Base-by-base conservation (phyloP, 2,329 filamentous ascomycete genomes). In the Elsinoe batatas region DNA sequence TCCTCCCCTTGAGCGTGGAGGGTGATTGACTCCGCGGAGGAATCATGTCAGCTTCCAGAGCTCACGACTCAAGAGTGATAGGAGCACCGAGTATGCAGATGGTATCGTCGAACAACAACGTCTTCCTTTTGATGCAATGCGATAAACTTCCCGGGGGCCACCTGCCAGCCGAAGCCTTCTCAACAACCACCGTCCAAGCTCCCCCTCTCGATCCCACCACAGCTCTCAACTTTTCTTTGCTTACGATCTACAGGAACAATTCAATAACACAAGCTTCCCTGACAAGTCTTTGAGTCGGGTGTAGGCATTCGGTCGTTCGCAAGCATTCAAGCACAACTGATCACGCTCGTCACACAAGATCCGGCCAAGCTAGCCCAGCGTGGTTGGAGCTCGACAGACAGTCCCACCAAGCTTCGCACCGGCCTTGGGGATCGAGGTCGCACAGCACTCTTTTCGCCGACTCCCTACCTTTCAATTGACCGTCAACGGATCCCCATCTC, bases 171-270 rank as follows among this genome's bases (percentile, higher is more conserved):
- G 18, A 35, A 36, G 47, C 32, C 47, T 51, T 38, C 33, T 51
- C 47, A 51, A 51, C 47, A 51, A 51, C 47, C 47, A 51, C 30
- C 17, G 47, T 33, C 47, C 47, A 17, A 51, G 47, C 47, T 51
- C 18, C 47, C n/a, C 15, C 15, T 38, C 15, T 26, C 10, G 6
- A 20, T 26, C 47, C 33, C 47, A 36, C 47, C 47, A 32, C 17
- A 51, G 44, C 44, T 49, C 44, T 22, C 40, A 44, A 49, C 26
- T 35, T 49, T 49, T 38, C 13, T n/a, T 49, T 49, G 44, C 44
- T 49, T 18, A 49, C 17, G 44, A 49, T 30, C 33, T 33, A 11
- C 44, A 49, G 44, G 32, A 11, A 33, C 40, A 35, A 13, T 26
- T 22, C 20, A 26, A 12, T 7, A 18, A 44, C 26, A 10, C 11